Evolutionary conservation across 164 flowering plant genomes (phyloP).

Genomic region (Berberis vulgaris): DNA sequence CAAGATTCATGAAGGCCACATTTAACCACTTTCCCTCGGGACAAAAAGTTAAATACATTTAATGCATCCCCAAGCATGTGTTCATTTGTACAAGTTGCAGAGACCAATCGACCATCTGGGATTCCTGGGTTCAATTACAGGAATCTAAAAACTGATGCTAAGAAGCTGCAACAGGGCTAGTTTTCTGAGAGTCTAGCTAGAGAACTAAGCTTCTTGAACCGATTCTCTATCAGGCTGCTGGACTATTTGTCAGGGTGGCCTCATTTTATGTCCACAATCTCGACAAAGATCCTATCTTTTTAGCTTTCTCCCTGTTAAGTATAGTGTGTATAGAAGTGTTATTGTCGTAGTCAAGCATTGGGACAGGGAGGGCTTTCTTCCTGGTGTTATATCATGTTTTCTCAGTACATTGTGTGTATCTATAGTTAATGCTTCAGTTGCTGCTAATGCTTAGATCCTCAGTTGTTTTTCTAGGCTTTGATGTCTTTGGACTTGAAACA

Average conservation of each 20-base stretch:
- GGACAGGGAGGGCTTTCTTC: slow-evolving; percentile 30
- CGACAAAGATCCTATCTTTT: slow-evolving; percentile 46
- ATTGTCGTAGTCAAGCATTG: slow-evolving; percentile 55
- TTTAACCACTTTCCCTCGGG: too few species aligned
- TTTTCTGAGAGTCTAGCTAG: slow-evolving; percentile 65
- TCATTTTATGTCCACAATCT: slow-evolving; percentile 76
- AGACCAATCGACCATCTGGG: slow-evolving; percentile 21
- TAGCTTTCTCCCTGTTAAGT: slow-evolving; percentile 40
- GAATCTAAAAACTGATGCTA: slow-evolving; percentile 41
- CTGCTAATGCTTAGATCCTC: slow-evolving; percentile 28
- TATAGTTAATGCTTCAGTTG: slow-evolving; percentile 11
- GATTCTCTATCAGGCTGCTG: slow-evolving; percentile 35
- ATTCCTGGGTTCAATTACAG: slow-evolving; percentile 32
- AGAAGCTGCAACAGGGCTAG: slow-evolving; percentile 29
- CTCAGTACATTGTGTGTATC: slow-evolving; percentile 20
- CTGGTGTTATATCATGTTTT: slow-evolving; percentile 28
- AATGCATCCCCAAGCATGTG: slow-evolving; percentile 37
- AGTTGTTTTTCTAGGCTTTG: slow-evolving; percentile 28
- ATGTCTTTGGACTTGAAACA: slow-evolving; percentile 24
- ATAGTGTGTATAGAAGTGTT: slow-evolving; percentile 32
- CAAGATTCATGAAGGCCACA: slow-evolving; percentile 4
- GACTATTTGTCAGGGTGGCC: slow-evolving; percentile 56
- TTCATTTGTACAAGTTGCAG: slow-evolving; percentile 48
- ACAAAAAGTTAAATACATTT: too few species aligned
- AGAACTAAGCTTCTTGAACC: slow-evolving; percentile 70